Evolutionary conservation across 1,139 yeast genomes (phyloP), one percentile per base, ranked within the genome.

Genomic region (Yamadazyma membranifaciens): DNA sequence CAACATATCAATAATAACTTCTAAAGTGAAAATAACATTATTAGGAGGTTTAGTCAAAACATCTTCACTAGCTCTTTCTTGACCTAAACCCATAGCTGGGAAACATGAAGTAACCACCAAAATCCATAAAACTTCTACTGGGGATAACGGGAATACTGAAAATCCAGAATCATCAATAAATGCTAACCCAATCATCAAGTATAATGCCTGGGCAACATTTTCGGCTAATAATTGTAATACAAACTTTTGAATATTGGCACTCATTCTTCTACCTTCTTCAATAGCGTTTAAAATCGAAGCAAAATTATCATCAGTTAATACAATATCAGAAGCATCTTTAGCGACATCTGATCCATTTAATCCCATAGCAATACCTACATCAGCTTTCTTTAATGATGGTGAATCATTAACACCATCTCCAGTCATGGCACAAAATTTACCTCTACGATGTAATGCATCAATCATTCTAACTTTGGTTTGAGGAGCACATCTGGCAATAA

Each of bases 371-470:
- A 85, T 84, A 51, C 95, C 94, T 42, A 86, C 88, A 61, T 86
- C 92, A 1, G 94, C 87, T 48, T 78, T 81, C 57, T 84, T 84
- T 60, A 86, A 71, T 4, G 88, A 80, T 14, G 94, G 95, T 3
- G 92, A 84, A 59, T 86, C 94, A 57, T 86, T 86, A 39, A 85
- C 91, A 51, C 94, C 94, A 60, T 85, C 94, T 51, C 94, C 95
- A 32, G 95, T 85, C 94, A 85, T 86, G 27, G 92, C 94, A 49
- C 83, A 81, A 55, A 80, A 83, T 48, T 79, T 80, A 14, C 70
- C 61, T 46, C 91, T 75, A 48, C 94, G 78, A 53, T 85, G 92
- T 34, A 86, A 69, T 0, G 94, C 92, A 31, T 85, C 91, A 55
- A 86, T 84, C 85, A 86, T 82, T 49, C 89, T 75, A 16, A 85